Evolutionary conservation across 1,139 yeast genomes (phyloP), one percentile per base, ranked within the genome.

Genomic region (Geotrichum phurueaensis): DNA sequence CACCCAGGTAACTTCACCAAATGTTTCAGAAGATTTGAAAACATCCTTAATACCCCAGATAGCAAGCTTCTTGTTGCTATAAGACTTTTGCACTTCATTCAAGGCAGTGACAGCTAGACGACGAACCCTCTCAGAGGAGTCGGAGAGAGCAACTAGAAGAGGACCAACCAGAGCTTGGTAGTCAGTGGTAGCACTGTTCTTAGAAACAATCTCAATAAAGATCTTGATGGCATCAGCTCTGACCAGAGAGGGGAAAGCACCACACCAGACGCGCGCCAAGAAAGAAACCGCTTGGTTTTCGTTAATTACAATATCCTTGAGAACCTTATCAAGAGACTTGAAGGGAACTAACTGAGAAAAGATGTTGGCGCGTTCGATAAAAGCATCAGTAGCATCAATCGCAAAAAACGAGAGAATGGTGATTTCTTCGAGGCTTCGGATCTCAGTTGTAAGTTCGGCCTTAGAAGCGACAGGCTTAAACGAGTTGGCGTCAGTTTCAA

Each of bases 1-100:
- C 47, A 90, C 77, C 68, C 76, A 74, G 53, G 71, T 70, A 47
- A 86, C 79, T 27, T 87, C 83, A 56, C 78, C 79, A 64, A 72
- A 76, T 58, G 73, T 80, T 33, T 68, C 63, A 62, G 71, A 78
- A 0, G 74, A 70, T 13, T 85, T 87, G 66, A 81, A 84, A 13
- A 84, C 71, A 45, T 75, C 70, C 48, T 73, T 73, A 20, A 72
- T 45, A 1, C 71, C 76, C 75, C 75, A 62, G 5, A 74, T 67
- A 60, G 79, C 73, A 58, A 80, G 75, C 25, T 75, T 75, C 58
- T 76, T 76, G 1, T 78, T 72, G 62, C 73, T 73, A n/a, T 78
- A 75, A 69, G 79, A 73, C 54, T 58, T 55, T n/a, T 62, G 58
- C 33, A 68, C 62, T 9, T 53, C 68, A n/a, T 80, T 75, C 66